Evolutionary conservation across 169 alveolate genomes (phyloP).

Genomic region (Eimeria necatrix): DNA sequence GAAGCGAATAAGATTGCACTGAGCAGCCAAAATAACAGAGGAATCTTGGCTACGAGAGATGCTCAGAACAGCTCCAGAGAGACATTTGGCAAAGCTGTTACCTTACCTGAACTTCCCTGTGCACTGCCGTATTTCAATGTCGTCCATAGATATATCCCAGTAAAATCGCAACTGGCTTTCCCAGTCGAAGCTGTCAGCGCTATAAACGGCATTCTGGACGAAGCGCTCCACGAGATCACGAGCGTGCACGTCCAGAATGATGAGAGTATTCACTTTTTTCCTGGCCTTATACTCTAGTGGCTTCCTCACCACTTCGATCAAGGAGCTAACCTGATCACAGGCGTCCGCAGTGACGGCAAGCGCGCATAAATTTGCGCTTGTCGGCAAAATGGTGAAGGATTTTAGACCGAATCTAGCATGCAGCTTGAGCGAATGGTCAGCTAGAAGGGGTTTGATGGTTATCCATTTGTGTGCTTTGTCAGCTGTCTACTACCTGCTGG

Average conservation of each 20-base stretch:
- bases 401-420: no score
- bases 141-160: constrained; percentile 94
- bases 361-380: no score
- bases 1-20: constrained; percentile 88
- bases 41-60: constrained; percentile 88
- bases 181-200: constrained; percentile 96
- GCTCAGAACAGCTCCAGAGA: constrained; percentile 18
- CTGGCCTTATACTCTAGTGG: constrained; percentile 90
- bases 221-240: constrained; percentile 97
- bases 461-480: not conserved
- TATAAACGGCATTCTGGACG: constrained; percentile 93
- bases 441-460: not conserved
- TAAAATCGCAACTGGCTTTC: constrained; percentile 97
- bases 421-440: no score
- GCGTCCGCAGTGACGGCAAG: no score
- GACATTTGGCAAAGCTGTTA: not conserved
- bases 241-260: constrained; percentile 98
- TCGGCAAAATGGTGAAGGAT: no score
- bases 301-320: constrained; percentile 93
- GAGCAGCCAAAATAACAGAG: not conserved
- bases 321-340: constrained; percentile 89
- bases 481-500: constrained; percentile 64
- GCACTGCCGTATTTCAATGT: constrained; percentile 92
- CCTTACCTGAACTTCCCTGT: constrained; percentile 89
- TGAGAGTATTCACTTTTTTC: constrained; percentile 94